Base-by-base conservation (phyloP, 352 stramenopile species). In the Phytophthora multivora region DNA sequence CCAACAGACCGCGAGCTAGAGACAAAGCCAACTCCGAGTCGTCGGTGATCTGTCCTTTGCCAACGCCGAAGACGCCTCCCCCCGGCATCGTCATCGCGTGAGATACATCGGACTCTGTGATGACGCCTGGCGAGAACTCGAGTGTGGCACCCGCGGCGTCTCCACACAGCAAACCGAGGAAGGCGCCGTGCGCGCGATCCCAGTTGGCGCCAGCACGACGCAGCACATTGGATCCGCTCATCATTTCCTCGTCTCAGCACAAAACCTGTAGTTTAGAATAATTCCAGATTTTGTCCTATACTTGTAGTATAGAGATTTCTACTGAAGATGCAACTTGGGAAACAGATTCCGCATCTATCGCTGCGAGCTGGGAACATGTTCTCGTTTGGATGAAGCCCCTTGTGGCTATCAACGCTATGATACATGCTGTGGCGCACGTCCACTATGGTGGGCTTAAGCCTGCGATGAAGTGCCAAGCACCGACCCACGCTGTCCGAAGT, bases 11-110 rank as follows among this genome's bases (percentile, higher is more conserved):
- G 9, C 51, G 65, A 21, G 76, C 71, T 21, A 84, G 66, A 41
- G 74, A 71, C 48, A 88, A 48, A 51, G 79, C 71, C 11, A 86
- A 63, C 69, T 88, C 79, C 59, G 74, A 86, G 65, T 88, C 79
- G 73, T 88, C 79, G 5, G 79, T 88, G 66, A 79, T 84, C 45
- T 88, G 79, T 6, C 79, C 79, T 4, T 38, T 45, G 28, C 79
- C 79, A 31, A 86, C 47, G 2, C 39, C 10, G 19, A 73, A 80
- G 40, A 77, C 26, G 15, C 79, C 76, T n/a, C 73, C 76, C 33
- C 79, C 79, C 9, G 79, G 76, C 79, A 88, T 83, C 39, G 48
- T 40, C 71, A 88, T 75, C 1, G 79, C 79, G 3, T 13, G 19
- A 7, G 54, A 51, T 6, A 75, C 73, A 30, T 71, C 48, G 3